Evolutionary conservation across 2,329 filamentous ascomycete genomes (phyloP).

Genomic region (Pseudogymnoascus sp.): DNA sequence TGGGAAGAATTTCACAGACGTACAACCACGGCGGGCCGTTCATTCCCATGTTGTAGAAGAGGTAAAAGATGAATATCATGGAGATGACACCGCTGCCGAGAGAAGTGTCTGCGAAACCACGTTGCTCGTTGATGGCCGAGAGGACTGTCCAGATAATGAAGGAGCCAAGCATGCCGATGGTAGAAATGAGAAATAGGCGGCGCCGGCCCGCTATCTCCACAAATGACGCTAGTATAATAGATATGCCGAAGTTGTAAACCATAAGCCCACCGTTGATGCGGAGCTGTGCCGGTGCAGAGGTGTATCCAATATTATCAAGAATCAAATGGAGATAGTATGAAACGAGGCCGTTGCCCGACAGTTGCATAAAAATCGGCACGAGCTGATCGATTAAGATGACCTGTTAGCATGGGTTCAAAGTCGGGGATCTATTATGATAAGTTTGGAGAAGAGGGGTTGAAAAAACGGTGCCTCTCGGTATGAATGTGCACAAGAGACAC

Average conservation of each 20-base stretch:
- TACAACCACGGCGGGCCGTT: background rate
- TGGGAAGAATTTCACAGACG: background rate
- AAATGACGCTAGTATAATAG: slow-evolving; percentile 16
- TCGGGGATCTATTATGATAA: background rate
- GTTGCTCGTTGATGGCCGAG: slow-evolving; percentile 18
- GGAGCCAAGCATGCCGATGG: slow-evolving; percentile 26
- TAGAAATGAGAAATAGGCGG: slow-evolving; percentile 16
- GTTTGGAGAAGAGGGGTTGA: background rate
- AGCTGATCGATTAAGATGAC: slow-evolving; percentile 17
- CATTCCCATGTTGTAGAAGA: background rate
- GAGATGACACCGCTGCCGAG: slow-evolving; percentile 30
- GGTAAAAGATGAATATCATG: slow-evolving; percentile 32
- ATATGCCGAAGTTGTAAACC: slow-evolving; percentile 18
- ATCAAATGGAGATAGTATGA: slow-evolving; percentile 21
- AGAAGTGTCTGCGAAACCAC: slow-evolving; percentile 12
- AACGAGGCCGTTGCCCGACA: slow-evolving; percentile 21
- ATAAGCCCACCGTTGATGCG: slow-evolving; percentile 19
- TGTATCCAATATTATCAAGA: slow-evolving; percentile 21
- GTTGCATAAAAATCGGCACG: slow-evolving; percentile 19
- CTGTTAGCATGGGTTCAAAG: background rate
- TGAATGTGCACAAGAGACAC: background rate
- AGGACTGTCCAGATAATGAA: slow-evolving; percentile 26
- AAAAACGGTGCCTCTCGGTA: too few species aligned
- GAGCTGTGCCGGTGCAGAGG: slow-evolving; percentile 15
- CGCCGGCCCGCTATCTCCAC: slow-evolving; percentile 21